Evolutionary conservation across 306 rosid genomes (phyloP), one percentile per base, ranked within the genome.

Genomic region (Ormosia semicastrata): DNA sequence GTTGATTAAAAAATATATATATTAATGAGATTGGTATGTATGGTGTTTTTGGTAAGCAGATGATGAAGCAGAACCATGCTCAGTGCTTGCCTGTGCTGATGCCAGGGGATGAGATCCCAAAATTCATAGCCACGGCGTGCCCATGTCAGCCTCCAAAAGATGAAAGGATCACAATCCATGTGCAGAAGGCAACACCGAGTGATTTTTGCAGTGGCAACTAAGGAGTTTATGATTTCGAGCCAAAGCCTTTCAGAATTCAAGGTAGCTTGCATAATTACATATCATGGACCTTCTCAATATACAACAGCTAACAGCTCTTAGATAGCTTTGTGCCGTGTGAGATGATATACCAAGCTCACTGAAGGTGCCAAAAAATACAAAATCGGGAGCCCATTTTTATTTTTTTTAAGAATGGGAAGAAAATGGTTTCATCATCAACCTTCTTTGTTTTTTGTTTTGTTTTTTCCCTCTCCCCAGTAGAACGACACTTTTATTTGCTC

Each of bases 51-150:
- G 41, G 7, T 36, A 15, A 44, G 39, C 76, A 91, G 97, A 83
- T 78, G 85, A 76, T 14, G 75, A 87, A 89, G 69, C 83, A 83
- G 53, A 54, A 47, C 4, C 83, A 85, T 34, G 79, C 66, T 1
- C 37, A 83, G 76, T 89, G 89, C 78, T 70, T 91, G 80, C 83
- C 97, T 0, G 97, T 93, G 80, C 8, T 87, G 87, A 93, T 93
- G 97, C 97, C 97, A 0, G 97, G 97, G n/a, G 97, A 93, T 73
- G 84, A 86, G 2, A 69, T 93, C 5, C 97, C 97, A 14, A 93
- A 85, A 79, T 93, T 93, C 87, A 86, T 93, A 73, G 97, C 92
- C 75, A 33, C 83, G 78, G 88, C 92, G 52, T 91, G 97, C 63
- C 97, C 97, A 7, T 83, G 92, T 77, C 81, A 80, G 49, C 94